Percentiles rank a stretch among this genome's conserved stretches.
Evolutionary conservation across 2,329 filamentous ascomycete genomes (phyloP).

Genomic region (Teratosphaeria destructans): DNA sequence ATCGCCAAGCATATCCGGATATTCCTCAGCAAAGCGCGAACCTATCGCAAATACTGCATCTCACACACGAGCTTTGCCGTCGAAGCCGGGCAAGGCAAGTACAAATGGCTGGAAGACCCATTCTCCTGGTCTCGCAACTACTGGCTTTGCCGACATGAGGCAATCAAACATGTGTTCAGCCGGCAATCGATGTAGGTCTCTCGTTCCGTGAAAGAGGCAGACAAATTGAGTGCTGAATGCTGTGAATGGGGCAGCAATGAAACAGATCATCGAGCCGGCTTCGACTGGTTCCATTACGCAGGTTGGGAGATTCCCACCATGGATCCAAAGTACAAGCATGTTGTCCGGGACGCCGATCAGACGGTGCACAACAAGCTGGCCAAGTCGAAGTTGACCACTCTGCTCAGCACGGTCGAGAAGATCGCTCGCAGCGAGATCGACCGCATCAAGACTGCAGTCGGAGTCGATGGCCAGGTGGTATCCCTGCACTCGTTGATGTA

Average conservation of each 20-base stretch:
- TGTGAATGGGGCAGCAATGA: not conserved
- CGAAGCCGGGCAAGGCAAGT: not conserved
- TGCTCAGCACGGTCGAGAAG: not conserved
- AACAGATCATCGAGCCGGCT: not conserved
- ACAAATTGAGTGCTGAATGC: not conserved
- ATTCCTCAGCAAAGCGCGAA: not conserved
- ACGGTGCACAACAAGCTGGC: not conserved
- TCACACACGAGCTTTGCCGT: not conserved
- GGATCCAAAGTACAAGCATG: not conserved
- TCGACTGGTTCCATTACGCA: not conserved
- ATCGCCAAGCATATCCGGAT: not conserved
- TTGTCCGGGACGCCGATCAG: not conserved
- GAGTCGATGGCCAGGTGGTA: not conserved
- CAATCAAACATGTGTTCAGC: not conserved
- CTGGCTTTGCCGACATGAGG: not conserved
- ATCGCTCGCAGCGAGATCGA: not conserved
- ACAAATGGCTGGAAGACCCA: not conserved
- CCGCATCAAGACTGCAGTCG: not conserved
- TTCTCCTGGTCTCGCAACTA: not conserved
- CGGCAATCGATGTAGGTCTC: not conserved
- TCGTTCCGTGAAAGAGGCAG: not conserved
- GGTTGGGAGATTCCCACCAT: not conserved
- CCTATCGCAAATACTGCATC: not conserved
- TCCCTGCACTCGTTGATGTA: not conserved
- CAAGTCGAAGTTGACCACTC: not conserved